Base-by-base conservation (phyloP, 2,329 filamentous ascomycete genomes). In the Lojkania enalia region DNA sequence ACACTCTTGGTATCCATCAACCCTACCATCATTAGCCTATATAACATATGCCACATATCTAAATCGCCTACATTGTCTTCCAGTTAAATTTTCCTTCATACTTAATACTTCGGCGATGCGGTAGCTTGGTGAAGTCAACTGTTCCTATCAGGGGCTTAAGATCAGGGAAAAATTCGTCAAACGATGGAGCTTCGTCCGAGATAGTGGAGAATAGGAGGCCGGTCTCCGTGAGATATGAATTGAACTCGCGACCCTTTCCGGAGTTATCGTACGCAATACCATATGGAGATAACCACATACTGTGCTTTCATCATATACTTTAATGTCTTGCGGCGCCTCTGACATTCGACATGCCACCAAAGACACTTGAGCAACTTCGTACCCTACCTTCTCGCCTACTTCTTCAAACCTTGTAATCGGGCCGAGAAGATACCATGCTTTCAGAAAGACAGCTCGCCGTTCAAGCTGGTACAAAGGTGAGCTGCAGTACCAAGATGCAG, bases 1-100 rank as follows among this genome's bases (percentile, higher is more conserved):
- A 49, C 79, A 82, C 61, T 82, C 79, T 59, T 81, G 78, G 49
- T 79, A 81, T 5, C 78, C 78, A 47, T 81, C 78, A 18, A 81
- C 77, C 74, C 73, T 76, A 16, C 14, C 6, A 9, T 12, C 6
- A 16, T 33, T 33, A 33, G 14, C 30, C 6, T 9, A 33, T 9
- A 16, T 16, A 16, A 7, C 7, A 6, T 11, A 16, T 33, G 7
- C 7, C 9, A 33, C 6, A 15, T 6, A 16, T 12, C 7, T 9
- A 16, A 6, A n/a, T 4, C 32, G 35, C 54, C 44, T 61, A 75
- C 77, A 81, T 81, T 0, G 78, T 80, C 57, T 81, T 81, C 78
- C 78, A 81, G 58, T 82, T 82, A 67, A 82, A 81, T 0, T 71
- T 70, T 2, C 79, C 79, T 39, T 77, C 71, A 43, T 82, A 82